These are phyloP conservation scores for Cryptosporidium bovis DNA, from an alignment of 169 alveolate genomes.

Conservation along the genomic window DNA sequence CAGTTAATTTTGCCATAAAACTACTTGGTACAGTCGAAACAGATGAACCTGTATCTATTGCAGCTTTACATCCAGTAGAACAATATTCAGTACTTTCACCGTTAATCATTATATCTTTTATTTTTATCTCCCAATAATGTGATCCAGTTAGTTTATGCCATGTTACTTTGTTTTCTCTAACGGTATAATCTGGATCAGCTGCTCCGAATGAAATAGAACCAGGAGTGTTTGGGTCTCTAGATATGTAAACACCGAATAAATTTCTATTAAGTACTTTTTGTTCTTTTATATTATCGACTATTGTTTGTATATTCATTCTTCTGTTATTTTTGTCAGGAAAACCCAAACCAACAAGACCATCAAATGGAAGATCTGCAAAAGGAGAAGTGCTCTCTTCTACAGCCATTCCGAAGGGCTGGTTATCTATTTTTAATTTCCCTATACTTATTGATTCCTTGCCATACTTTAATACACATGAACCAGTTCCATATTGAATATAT, in stretches of 20 bases:
- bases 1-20: slow-evolving; percentile 44
- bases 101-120: slow-evolving; percentile 83
- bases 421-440: slow-evolving; percentile 77
- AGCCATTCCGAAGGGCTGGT: slow-evolving; percentile 90
- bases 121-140: slow-evolving; percentile 90
- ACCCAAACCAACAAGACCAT: slow-evolving; percentile 93
- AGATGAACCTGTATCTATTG: slow-evolving; percentile 91
- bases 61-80: slow-evolving; percentile 84
- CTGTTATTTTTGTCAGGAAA: slow-evolving; percentile 84
- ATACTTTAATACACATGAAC: slow-evolving; percentile 78
- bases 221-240: slow-evolving; percentile 78
- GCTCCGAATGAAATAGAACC: slow-evolving; percentile 85
- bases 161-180: slow-evolving; percentile 83
- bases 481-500: slow-evolving; percentile 83
- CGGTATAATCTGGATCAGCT: slow-evolving; percentile 86
- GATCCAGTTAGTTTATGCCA: slow-evolving; percentile 86
- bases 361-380: slow-evolving; percentile 91
- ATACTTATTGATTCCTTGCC: slow-evolving; percentile 52
- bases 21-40: slow-evolving; percentile 66
- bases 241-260: slow-evolving; percentile 87
- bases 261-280: slow-evolving; percentile 85
- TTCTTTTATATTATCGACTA: slow-evolving; percentile 83
- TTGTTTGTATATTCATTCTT: slow-evolving; percentile 73
- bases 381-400: slow-evolving; percentile 88
- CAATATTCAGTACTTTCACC: slow-evolving; percentile 78